Evolutionary conservation across 83 land plant species (phyloP).

Genomic region (Picea abies): DNA sequence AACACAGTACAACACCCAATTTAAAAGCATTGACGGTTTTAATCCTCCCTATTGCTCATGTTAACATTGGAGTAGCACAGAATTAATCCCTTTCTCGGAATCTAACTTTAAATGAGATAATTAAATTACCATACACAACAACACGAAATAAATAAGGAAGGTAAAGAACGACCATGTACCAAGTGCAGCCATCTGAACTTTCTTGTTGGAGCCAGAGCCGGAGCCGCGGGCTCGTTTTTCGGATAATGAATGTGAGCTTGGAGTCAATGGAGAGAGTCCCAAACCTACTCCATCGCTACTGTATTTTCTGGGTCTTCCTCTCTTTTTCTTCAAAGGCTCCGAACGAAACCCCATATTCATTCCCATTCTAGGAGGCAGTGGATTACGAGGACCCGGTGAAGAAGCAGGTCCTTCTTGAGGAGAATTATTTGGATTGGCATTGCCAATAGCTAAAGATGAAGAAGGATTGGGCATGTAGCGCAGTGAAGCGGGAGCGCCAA

Average conservation of each 20-base stretch:
- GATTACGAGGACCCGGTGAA: neutral
- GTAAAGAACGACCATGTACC: neutral
- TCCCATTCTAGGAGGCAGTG: neutral
- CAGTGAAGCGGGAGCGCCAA: neutral
- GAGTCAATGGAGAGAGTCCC: too few species aligned
- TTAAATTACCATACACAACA: neutral
- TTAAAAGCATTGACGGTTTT: too few species aligned
- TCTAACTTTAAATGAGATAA: too few species aligned
- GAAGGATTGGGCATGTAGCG: neutral
- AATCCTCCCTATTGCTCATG: too few species aligned
- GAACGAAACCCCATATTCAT: neutral
- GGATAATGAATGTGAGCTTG: too few species aligned
- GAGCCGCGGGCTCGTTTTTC: too few species aligned
- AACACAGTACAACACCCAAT: too few species aligned
- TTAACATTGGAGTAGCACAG: too few species aligned
- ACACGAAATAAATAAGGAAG: neutral
- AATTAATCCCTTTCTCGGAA: too few species aligned
- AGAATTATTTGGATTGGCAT: neutral
- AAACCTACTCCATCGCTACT: neutral
- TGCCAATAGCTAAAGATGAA: neutral
- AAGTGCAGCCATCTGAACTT: slow-evolving; percentile 7
- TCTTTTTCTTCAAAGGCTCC: neutral
- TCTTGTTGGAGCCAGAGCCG: neutral
- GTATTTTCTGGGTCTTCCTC: slow-evolving; percentile 6
- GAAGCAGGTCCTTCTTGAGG: neutral